Base-by-base conservation (phyloP, 306 rosid genomes). In the Vigna mungo region DNA sequence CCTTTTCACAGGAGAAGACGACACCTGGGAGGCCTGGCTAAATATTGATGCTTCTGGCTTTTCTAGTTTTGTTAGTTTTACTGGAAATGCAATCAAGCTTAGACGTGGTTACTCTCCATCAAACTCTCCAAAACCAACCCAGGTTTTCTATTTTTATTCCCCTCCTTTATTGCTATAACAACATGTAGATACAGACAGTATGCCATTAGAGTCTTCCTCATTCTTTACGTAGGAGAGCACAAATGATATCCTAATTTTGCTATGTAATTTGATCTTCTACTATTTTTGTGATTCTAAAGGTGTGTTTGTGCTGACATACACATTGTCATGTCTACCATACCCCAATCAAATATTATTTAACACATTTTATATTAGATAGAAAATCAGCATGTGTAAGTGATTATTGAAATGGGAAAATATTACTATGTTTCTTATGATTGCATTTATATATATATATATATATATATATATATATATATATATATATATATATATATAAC, bases 1-100 rank as follows among this genome's bases (percentile, higher is more conserved):
- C 56, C 96, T 92, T 85, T 96, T 96, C 88, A 88, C 88, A 0
- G 99, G 98, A 79, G 99, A 96, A 84, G 99, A 96, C 80, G 85
- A 89, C 69, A 87, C 91, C 15, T 96, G 99, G 99, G 99, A 96
- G 86, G 98, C 97, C 81, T 91, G 99, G 98, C 89, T 96, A 82
- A 90, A 86, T 83, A 81, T 84, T 74, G 97, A 92, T 79, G 83
- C 97, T 80, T 92, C 98, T 82, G 96, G 98, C 65, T 86, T 92
- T 88, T 84, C 97, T 74, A 87, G 84, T 77, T 78, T 91, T 69
- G 83, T 91, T 78, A 44, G 87, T 74, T 77, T 95, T 49, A 77
- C 87, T 55, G 85, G 94, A 80, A 88, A 80, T 67, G 97, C 91
- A 74, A 85, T 96, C 79, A 96, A 91, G 84, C 87, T 96, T 80